Conservation (phyloP, 2,329 filamentous ascomycete genomes). For the Curvularia hawaiiensis region DNA sequence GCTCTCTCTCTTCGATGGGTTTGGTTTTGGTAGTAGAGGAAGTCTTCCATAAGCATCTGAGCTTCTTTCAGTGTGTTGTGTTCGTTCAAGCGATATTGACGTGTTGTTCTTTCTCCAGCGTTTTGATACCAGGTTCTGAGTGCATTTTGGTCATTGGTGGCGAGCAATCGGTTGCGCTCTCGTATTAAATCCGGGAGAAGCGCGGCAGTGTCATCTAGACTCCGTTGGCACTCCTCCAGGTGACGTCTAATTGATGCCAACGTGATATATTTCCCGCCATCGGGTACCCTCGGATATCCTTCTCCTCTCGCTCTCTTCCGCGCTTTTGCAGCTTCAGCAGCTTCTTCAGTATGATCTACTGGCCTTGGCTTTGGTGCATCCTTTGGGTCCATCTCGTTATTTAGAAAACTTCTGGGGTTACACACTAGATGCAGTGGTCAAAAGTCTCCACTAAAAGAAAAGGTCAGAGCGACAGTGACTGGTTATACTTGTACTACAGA, state of each 20-base stretch:
- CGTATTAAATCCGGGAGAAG: not conserved
- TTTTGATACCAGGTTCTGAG: not conserved
- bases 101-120: not conserved
- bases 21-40: slow-evolving; percentile 1
- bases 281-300: not conserved
- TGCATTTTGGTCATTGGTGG: not conserved
- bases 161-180: not conserved
- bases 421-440: no score
- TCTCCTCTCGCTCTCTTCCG: not conserved
- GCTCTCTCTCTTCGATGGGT: not conserved
- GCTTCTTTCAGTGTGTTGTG: not conserved
- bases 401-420: not conserved
- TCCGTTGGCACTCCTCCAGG: not conserved
- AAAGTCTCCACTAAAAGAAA: no score
- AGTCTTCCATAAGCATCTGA: not conserved
- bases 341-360: not conserved
- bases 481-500: not conserved
- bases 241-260: not conserved
- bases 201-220: not conserved
- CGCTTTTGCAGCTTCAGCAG: not conserved
- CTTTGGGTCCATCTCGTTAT: not conserved
- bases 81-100: not conserved
- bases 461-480: no score
- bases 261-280: not conserved
- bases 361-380: not conserved